Evolutionary conservation across 2,329 filamentous ascomycete genomes (phyloP).

Genomic region (Thelonectria olida): DNA sequence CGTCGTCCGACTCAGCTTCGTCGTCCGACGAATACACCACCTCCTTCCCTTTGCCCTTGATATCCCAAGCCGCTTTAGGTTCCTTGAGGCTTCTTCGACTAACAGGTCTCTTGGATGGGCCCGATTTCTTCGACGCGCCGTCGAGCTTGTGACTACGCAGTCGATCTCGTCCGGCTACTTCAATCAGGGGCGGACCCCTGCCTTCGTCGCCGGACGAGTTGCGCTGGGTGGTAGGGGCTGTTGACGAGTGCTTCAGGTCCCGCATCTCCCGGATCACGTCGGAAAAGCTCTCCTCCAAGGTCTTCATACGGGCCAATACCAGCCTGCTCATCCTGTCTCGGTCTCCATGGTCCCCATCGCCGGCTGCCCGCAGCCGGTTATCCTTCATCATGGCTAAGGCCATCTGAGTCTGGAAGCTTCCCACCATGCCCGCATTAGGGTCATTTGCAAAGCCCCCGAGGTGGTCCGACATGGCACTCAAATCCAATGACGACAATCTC

Average conservation of each 20-base stretch:
- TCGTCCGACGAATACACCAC: slow-evolving; percentile 50
- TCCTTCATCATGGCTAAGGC: slow-evolving; percentile 73
- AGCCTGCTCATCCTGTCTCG: slow-evolving; percentile 79
- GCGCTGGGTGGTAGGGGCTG: slow-evolving; percentile 57
- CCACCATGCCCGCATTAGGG: slow-evolving; percentile 71
- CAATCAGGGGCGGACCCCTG: slow-evolving; percentile 40
- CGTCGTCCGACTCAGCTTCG: slow-evolving; percentile 44
- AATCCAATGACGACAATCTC: slow-evolving; percentile 71
- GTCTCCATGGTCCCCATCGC: slow-evolving; percentile 51
- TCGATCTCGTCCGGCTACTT: slow-evolving; percentile 47
- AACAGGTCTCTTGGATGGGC: slow-evolving; percentile 43
- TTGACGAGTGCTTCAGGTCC: slow-evolving; percentile 61
- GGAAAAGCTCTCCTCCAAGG: slow-evolving; percentile 87
- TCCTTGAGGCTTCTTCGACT: slow-evolving; percentile 56
- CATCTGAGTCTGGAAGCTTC: slow-evolving; percentile 85
- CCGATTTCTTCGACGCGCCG: slow-evolving; percentile 37
- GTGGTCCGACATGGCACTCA: slow-evolving; percentile 79
- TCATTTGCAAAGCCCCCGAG: slow-evolving; percentile 65
- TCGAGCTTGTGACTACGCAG: slow-evolving; percentile 37
- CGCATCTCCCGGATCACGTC: slow-evolving; percentile 87
- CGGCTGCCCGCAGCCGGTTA: slow-evolving; percentile 59
- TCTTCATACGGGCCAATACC: slow-evolving; percentile 91
- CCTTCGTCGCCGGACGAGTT: slow-evolving; percentile 61
- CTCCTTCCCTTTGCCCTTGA: slow-evolving; percentile 61
- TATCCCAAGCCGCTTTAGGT: slow-evolving; percentile 45